Conservation (phyloP, 2,329 filamentous ascomycete genomes). For the Ascochyta viciae-villosae region DNA sequence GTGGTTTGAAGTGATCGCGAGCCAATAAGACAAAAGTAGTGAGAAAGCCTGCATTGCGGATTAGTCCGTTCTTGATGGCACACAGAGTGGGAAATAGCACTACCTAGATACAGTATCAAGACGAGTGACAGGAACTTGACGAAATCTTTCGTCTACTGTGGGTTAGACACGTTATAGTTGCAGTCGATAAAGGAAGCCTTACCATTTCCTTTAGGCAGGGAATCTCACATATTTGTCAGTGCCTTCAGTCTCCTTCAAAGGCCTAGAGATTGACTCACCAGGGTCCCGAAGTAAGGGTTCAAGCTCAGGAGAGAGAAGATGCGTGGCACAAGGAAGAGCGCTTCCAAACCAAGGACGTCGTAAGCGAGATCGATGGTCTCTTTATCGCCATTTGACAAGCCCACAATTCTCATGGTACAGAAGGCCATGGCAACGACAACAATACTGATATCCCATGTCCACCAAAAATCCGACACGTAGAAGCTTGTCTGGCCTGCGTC, state of each 20-base stretch:
- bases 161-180: conserved; percentile 11
- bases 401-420: conserved; percentile 71
- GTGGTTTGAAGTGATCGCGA: conserved; percentile 70
- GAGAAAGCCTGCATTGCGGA: conserved; percentile 68
- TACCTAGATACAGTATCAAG: conserved; percentile 79
- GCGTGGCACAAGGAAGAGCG: conserved; percentile 85
- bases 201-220: conserved; percentile 93
- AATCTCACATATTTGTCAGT: conserved; percentile 59
- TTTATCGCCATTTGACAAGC: conserved; percentile 66
- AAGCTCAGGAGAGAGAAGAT: conserved; percentile 87
- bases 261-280: conserved; percentile 54
- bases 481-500: conserved; percentile 82
- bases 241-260: no score
- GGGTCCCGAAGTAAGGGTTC: conserved; percentile 87
- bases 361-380: conserved; percentile 80
- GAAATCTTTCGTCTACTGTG: conserved; percentile 76
- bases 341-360: conserved; percentile 87
- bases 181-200: conserved; percentile 4
- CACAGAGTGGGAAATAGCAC: background rate
- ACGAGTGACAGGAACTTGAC: conserved; percentile 82
- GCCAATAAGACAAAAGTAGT: conserved; percentile 84
- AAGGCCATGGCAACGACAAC: conserved; percentile 76
- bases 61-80: background rate
- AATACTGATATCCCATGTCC: conserved; percentile 57
- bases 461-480: conserved; percentile 48